Conservation (phyloP, 2,329 filamentous ascomycete genomes). For the Byssothecium circinans region DNA sequence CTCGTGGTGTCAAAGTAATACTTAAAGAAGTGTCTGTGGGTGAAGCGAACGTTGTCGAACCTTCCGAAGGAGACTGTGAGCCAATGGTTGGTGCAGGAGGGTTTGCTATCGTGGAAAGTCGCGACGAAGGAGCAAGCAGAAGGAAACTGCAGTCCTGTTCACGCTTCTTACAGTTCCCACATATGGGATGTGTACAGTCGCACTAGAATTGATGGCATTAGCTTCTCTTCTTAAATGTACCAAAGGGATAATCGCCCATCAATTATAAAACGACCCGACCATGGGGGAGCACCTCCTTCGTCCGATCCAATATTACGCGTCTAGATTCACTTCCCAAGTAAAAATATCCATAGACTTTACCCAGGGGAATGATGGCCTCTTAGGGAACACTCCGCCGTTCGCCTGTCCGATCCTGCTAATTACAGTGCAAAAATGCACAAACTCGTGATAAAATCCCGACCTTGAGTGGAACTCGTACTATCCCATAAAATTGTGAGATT, state of each 20-base stretch:
- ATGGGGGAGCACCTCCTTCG: too few relatives aligned
- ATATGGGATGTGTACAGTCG: conserved; percentile 36
- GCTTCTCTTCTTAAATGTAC: not conserved
- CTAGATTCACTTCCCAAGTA: too few relatives aligned
- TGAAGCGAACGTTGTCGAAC: conserved; percentile 2
- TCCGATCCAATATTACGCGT: too few relatives aligned
- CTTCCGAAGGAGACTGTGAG: conserved; percentile 5
- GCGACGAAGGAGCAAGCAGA: conserved; percentile 33
- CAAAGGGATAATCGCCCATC: not conserved
- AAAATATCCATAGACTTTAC: too few relatives aligned
- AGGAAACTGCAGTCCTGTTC: conserved; percentile 38
- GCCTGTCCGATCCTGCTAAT: too few relatives aligned
- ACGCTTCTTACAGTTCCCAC: conserved; percentile 37
- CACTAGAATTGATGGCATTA: conserved; percentile 28
- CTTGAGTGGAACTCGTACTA: not conserved
- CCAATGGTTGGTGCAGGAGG: conserved; percentile 8
- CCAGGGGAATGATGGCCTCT: too few relatives aligned
- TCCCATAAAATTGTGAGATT: not conserved
- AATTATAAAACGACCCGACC: not conserved
- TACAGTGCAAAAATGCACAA: too few relatives aligned
- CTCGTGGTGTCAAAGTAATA: not conserved
- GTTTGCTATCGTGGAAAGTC: conserved; percentile 22
- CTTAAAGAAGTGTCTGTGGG: not conserved
- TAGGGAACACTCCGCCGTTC: too few relatives aligned
- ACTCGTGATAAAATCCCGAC: not conserved